A percentile compares a stretch with the other conserved stretches of the same genome.
phyloP scores from a whole-genome alignment of 139 green algal species.

The Chlorella sp. region DNA sequence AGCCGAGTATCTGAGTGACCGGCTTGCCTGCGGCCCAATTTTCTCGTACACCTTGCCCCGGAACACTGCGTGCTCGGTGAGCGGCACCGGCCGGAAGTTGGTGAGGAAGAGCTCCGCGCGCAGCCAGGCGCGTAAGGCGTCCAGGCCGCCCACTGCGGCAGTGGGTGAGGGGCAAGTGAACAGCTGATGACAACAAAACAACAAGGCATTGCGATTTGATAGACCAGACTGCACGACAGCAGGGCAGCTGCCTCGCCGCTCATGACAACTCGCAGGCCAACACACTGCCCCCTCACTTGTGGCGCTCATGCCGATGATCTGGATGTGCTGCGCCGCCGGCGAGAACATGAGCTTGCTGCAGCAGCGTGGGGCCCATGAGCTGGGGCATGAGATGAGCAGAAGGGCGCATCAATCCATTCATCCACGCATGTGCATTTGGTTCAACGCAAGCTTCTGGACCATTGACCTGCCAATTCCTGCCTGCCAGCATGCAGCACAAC shows the following conservation, averaged over 20 bases:
- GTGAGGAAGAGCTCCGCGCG: constrained; percentile 65
- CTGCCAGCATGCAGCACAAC: too few relatives aligned
- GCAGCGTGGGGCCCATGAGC: too few relatives aligned
- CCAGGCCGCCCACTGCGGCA: constrained; percentile 42
- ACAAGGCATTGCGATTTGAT: too few relatives aligned
- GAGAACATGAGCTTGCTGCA: constrained; percentile 66
- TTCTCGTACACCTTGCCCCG: constrained; percentile 34
- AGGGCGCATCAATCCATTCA: too few relatives aligned
- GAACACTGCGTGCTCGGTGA: constrained; percentile 77
- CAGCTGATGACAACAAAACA: too few relatives aligned
- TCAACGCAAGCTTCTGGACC: too few relatives aligned
- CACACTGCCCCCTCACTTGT: constrained; percentile 46
- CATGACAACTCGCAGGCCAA: neutral
- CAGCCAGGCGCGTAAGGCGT: constrained; percentile 63
- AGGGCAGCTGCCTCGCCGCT: neutral
- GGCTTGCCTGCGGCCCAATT: neutral
- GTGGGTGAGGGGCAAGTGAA: too few relatives aligned
- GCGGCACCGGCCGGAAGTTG: constrained; percentile 59
- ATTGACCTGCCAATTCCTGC: too few relatives aligned
- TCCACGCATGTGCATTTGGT: too few relatives aligned
- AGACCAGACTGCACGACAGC: too few relatives aligned
- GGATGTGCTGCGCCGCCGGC: constrained; percentile 28
- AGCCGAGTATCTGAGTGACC: neutral
- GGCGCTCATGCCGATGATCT: constrained; percentile 79
- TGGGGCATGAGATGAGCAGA: too few relatives aligned